Percentiles rank a stretch among this genome's conserved stretches.
Evolutionary conservation across 306 rosid species (phyloP).

Genomic region (Cucurbita pepo): DNA sequence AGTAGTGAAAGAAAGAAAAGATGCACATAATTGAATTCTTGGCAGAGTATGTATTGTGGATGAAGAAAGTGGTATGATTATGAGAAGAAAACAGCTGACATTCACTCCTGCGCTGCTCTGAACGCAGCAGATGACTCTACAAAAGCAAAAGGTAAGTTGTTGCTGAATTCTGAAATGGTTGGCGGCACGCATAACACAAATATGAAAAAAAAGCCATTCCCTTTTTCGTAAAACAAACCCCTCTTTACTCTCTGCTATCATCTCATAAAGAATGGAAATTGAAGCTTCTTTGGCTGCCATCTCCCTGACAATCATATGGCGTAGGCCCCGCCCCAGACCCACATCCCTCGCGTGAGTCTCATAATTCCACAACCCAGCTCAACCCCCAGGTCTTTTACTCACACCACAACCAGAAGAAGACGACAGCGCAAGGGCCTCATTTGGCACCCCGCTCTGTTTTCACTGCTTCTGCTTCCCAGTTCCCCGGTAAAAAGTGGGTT

Average conservation of each 20-base stretch:
- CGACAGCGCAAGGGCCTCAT: not conserved
- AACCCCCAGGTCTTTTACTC: not conserved
- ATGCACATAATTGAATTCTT: not conserved
- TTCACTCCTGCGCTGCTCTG: slow-evolving; percentile 19
- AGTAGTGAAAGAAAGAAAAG: slow-evolving; percentile 13
- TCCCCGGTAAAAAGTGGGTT: not conserved
- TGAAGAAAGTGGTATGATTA: no score
- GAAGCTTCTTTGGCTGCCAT: not conserved
- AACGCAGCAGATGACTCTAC: no score
- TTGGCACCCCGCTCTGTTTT: not conserved
- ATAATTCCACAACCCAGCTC: not conserved
- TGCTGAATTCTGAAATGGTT: no score
- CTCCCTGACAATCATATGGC: not conserved
- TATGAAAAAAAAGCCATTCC: not conserved
- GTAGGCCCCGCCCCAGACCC: not conserved
- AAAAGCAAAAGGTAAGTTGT: not conserved
- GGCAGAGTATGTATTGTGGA: no score
- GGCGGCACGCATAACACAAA: no score
- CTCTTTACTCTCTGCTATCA: not conserved
- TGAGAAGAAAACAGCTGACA: no score
- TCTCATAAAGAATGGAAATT: not conserved
- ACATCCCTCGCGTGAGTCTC: slow-evolving; percentile 2
- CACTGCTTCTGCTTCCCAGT: not conserved
- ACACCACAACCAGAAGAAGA: not conserved
- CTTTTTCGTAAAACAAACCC: not conserved